Conservation (phyloP, 1,284 basidiomycete species). For the Sanghuangporus weigelae region DNA sequence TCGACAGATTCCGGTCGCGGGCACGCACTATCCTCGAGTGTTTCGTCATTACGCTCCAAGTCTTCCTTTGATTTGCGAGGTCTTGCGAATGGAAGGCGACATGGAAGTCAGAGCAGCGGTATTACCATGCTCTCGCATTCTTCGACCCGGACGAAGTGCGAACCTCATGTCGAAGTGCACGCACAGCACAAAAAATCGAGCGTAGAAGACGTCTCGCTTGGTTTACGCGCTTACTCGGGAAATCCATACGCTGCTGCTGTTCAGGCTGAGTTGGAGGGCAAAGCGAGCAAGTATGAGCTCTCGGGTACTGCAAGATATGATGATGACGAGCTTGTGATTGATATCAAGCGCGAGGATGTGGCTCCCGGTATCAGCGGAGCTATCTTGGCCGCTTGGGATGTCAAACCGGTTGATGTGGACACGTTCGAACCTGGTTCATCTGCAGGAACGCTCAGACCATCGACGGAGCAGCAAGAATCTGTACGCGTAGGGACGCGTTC, state of each 20-base stretch:
- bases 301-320: not conserved
- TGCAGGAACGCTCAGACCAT: conserved; percentile 7
- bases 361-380: not conserved
- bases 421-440: conserved; percentile 16
- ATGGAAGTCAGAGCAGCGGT: conserved; percentile 4
- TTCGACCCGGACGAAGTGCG: not conserved
- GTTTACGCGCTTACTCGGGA: conserved; percentile 1
- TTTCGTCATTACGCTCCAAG: not conserved
- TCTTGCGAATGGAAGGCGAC: not conserved
- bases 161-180: not conserved
- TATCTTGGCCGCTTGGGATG: not conserved
- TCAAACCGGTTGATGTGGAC: not conserved
- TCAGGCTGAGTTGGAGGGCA: not conserved
- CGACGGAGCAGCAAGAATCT: not conserved
- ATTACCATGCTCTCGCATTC: not conserved
- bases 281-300: not conserved
- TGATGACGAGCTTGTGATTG: conserved; percentile 1
- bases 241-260: conserved; percentile 1
- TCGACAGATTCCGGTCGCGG: not conserved
- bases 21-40: not conserved
- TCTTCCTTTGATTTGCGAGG: not conserved
- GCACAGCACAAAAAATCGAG: not conserved
- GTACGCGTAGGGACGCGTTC: not conserved
- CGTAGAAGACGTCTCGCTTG: not conserved
- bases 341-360: not conserved